phyloP scores from a whole-genome alignment of 2,329 filamentous ascomycete genomes.

The Myriangium duriaei region DNA sequence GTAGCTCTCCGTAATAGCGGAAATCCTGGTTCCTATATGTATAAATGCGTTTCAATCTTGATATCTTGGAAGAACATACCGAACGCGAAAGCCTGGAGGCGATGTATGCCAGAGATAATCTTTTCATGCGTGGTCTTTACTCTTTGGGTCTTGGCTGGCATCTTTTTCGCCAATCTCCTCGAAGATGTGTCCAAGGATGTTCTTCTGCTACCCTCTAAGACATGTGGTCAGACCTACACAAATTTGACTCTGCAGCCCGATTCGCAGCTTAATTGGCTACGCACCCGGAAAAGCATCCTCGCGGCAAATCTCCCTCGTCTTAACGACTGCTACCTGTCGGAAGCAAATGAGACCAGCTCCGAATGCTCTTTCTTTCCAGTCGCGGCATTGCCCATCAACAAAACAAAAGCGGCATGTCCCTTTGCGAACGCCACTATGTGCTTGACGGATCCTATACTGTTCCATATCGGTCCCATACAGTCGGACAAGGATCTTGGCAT shows the following conservation, averaged over 20 bases:
- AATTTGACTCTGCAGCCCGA: constrained; percentile 6
- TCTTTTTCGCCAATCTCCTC: constrained; percentile 1
- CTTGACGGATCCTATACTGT: constrained; percentile 1
- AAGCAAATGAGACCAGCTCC: constrained; percentile 1
- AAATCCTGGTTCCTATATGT: constrained; percentile 6
- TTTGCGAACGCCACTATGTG: background rate
- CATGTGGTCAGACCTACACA: constrained; percentile 1
- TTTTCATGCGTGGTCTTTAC: constrained; percentile 1
- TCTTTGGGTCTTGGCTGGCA: constrained; percentile 4
- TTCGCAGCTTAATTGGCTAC: constrained; percentile 2
- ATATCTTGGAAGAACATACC: constrained; percentile 2
- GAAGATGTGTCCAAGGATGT: constrained; percentile 7
- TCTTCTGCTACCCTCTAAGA: background rate
- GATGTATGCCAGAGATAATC: constrained; percentile 4
- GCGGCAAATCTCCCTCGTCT: constrained; percentile 3
- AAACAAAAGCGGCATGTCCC: constrained; percentile 2
- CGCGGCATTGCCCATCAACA: constrained; percentile 1
- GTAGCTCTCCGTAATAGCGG: constrained; percentile 7
- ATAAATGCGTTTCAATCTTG: constrained; percentile 7
- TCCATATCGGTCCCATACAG: constrained; percentile 3
- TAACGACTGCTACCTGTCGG: constrained; percentile 4
- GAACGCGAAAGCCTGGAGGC: background rate
- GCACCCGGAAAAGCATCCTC: background rate
- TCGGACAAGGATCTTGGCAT: constrained; percentile 7
- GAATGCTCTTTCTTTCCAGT: constrained; percentile 8